phyloP scores from a whole-genome alignment of 257 asterid species.

The Solanum arcanum region DNA sequence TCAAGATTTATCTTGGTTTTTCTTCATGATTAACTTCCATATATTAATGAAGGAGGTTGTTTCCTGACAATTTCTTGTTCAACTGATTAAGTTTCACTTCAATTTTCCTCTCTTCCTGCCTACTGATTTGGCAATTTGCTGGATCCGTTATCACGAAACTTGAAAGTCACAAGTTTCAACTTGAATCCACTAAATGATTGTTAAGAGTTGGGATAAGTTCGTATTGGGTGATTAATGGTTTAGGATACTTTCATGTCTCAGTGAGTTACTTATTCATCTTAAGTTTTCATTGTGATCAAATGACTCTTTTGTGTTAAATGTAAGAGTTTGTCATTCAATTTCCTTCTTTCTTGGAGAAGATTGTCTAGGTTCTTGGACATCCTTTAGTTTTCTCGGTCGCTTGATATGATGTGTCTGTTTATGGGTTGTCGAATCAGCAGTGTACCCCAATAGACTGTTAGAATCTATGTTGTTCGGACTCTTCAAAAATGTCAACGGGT shows the following conservation, averaged over 20 bases:
- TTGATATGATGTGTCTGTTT: background rate
- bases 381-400: background rate
- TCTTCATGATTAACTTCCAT: background rate
- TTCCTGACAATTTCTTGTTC: background rate
- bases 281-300: background rate
- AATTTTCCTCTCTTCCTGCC: background rate
- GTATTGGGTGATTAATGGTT: background rate
- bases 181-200: background rate
- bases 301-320: background rate
- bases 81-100: background rate
- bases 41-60: background rate
- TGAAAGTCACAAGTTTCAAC: background rate
- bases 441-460: background rate
- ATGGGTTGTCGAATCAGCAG: background rate
- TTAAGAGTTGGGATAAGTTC: background rate
- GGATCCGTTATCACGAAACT: background rate
- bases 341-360: background rate
- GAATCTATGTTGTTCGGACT: background rate
- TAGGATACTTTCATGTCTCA: background rate
- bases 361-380: background rate
- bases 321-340: background rate
- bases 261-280: background rate
- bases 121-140: background rate
- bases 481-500: too few relatives aligned
- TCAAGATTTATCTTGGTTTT: background rate